phyloP scores from a whole-genome alignment of 2,329 filamentous ascomycete genomes.

The Venturia pyrina region DNA sequence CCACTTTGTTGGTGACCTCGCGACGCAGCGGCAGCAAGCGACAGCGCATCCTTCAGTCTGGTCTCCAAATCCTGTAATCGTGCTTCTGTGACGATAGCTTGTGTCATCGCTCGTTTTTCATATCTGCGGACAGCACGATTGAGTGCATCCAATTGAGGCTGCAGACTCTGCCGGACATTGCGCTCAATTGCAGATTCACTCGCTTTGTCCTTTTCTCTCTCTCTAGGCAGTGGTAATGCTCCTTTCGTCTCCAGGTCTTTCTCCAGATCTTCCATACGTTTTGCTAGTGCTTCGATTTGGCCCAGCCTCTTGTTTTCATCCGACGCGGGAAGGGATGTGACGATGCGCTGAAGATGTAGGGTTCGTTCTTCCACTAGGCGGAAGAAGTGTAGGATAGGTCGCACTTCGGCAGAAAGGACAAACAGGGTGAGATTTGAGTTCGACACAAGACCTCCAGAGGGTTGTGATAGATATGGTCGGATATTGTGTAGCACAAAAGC shows the following conservation, averaged over 20 bases:
- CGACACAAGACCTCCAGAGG: constrained; percentile 77
- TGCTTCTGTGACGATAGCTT: constrained; percentile 66
- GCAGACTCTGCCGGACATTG: constrained; percentile 56
- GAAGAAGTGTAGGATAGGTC: constrained; percentile 71
- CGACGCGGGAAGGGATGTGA: constrained; percentile 40
- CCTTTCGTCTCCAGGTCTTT: constrained; percentile 52
- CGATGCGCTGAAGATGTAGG: constrained; percentile 67
- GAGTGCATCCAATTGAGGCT: constrained; percentile 77
- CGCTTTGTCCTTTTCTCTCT: constrained; percentile 13
- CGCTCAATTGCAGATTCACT: constrained; percentile 25
- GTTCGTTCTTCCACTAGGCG: constrained; percentile 72
- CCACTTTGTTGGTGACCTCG: constrained; percentile 24
- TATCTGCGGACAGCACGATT: constrained; percentile 83
- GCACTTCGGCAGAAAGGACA: constrained; percentile 73
- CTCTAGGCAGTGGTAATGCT: constrained; percentile 18
- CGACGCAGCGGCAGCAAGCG: constrained; percentile 68
- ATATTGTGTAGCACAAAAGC: constrained; percentile 77
- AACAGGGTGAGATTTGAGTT: constrained; percentile 92
- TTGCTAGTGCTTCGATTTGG: constrained; percentile 39
- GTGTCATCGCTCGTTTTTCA: constrained; percentile 74
- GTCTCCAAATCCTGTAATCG: constrained; percentile 62
- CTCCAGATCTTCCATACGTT: constrained; percentile 63
- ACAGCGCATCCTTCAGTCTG: constrained; percentile 65
- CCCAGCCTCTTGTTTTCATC: constrained; percentile 19
- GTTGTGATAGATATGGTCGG: constrained; percentile 67